Evolutionary conservation across 805 yeast genomes (phyloP).

Genomic region (Diddensiella transvaalensis): DNA sequence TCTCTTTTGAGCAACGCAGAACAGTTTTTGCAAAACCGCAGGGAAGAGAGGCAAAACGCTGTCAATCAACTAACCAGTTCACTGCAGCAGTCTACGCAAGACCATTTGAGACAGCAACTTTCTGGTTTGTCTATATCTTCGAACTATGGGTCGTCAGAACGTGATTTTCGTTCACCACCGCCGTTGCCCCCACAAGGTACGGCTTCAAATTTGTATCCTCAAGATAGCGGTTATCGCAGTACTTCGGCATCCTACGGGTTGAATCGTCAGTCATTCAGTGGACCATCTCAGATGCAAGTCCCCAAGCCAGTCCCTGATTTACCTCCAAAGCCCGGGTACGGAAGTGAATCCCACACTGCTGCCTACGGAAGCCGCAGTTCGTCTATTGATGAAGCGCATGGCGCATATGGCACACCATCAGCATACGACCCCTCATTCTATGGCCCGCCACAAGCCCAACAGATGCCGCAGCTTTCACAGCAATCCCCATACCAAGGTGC

Average conservation of each 20-base stretch:
- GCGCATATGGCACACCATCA: slow-evolving; percentile 35
- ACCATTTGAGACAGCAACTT: slow-evolving; percentile 17
- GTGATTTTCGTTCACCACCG: neutral
- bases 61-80: neutral
- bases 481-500: slow-evolving; percentile 8
- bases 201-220: neutral
- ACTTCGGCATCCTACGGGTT: neutral
- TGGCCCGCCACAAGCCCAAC: slow-evolving; percentile 20
- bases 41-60: slow-evolving; percentile 19
- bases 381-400: neutral
- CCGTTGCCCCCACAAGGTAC: slow-evolving; percentile 7
- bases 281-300: neutral
- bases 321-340: slow-evolving; percentile 26
- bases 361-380: neutral
- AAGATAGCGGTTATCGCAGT: neutral
- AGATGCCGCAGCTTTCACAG: slow-evolving; percentile 12
- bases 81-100: slow-evolving; percentile 11
- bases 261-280: neutral
- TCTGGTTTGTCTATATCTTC: slow-evolving; percentile 12
- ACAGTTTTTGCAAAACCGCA: slow-evolving; percentile 20
- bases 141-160: neutral
- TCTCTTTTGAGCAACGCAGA: slow-evolving; percentile 19
- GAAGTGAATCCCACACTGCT: slow-evolving; percentile 4
- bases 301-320: slow-evolving; percentile 13
- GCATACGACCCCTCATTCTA: slow-evolving; percentile 48